These are phyloP conservation scores for apple (Malus domestica) DNA, from an alignment of 306 rosid species.

Conservation along the genomic window ASM211411v1 NC_041789.1:17148001-17148500, in stretches of 20 bases:
- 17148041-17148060: neutral
- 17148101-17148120: neutral
- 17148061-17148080: neutral
- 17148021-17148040: neutral
- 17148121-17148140: neutral
- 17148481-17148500: no score
- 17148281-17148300: neutral
- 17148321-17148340: neutral
- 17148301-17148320: neutral
- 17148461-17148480: no score
- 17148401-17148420: conserved; percentile 47
- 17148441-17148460: neutral
- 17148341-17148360: neutral
- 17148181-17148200: conserved; percentile 14
- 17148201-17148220: neutral
- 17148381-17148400: conserved; percentile 19
- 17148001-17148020: neutral
- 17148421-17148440: conserved; percentile 6
- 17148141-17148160: conserved; percentile 6
- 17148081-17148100: neutral
- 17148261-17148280: neutral
- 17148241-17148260: neutral
- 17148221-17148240: neutral
- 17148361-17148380: conserved; percentile 2
- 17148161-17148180: conserved; percentile 11